phyloP scores from a whole-genome alignment of 225 moss, liverwort and hornwort species.

The Climacium dendroides region DNA sequence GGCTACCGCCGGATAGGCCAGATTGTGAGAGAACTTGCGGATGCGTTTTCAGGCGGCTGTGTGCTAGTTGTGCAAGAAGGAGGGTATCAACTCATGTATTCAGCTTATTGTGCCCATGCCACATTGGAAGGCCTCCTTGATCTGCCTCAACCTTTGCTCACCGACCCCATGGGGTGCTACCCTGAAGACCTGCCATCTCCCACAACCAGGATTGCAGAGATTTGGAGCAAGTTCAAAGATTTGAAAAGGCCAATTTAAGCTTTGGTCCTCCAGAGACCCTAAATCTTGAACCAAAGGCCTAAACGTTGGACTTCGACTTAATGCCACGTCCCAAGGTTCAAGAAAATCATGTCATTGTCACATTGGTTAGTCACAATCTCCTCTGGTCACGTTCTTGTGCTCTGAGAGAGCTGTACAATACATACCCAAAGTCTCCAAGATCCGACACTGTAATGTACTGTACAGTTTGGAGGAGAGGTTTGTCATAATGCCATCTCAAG shows the following conservation, averaged over 20 bases:
- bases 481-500: neutral
- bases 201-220: conserved; percentile 36
- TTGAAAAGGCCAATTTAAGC: neutral
- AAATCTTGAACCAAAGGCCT: neutral
- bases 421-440: neutral
- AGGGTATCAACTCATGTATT: conserved; percentile 51
- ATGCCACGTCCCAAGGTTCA: neutral
- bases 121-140: conserved; percentile 54
- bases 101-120: conserved; percentile 54
- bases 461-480: neutral
- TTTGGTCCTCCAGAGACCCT: neutral
- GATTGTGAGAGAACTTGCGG: conserved; percentile 41
- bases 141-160: conserved; percentile 28
- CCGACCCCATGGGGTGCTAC: conserved; percentile 38
- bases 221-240: conserved; percentile 11
- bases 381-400: neutral
- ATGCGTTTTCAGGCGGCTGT: conserved; percentile 28
- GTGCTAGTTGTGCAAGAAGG: conserved; percentile 59
- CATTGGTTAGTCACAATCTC: neutral
- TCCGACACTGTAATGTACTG: too few species aligned
- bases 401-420: neutral
- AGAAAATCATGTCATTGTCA: neutral
- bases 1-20: conserved; percentile 55
- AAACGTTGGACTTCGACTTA: neutral
- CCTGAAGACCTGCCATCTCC: conserved; percentile 23